Percentiles rank a stretch among this genome's conserved stretches.
Evolutionary conservation across 805 yeast species (phyloP).

Genomic region (Sungouiozyma ichnusensis): DNA sequence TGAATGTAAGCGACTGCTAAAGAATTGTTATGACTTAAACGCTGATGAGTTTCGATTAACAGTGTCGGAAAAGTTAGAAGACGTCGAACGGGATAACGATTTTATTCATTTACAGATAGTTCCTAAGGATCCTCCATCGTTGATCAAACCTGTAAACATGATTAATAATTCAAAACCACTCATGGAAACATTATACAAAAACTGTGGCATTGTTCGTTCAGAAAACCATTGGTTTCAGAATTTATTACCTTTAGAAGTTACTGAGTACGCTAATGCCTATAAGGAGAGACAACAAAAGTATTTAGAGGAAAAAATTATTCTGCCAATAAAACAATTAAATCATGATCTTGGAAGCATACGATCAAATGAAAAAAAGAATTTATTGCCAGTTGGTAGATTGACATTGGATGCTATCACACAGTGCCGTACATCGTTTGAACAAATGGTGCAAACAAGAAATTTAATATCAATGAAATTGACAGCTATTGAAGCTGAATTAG

Average conservation of each 20-base stretch:
- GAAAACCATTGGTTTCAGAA: conserved; percentile 39
- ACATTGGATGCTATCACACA: conserved; percentile 1
- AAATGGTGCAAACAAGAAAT: conserved; percentile 17
- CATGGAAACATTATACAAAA: conserved; percentile 2
- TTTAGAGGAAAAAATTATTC: conserved; percentile 34
- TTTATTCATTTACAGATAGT: conserved; percentile 61
- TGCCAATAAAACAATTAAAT: conserved; percentile 41
- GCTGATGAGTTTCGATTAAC: conserved; percentile 32
- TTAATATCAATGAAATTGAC: conserved; percentile 32
- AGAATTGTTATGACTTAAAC: conserved; percentile 19
- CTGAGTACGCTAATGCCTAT: conserved; percentile 58
- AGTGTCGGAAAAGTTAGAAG: conserved; percentile 35
- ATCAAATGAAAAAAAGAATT: neutral
- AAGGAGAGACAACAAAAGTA: conserved; percentile 52
- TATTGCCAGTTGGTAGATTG: neutral
- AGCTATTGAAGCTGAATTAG: conserved; percentile 38
- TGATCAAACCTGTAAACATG: conserved; percentile 41
- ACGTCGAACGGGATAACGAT: conserved; percentile 72
- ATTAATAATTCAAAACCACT: conserved; percentile 32
- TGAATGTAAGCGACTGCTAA: neutral
- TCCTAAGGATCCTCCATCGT: conserved; percentile 39
- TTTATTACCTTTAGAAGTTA: conserved; percentile 54
- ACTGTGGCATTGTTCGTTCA: neutral
- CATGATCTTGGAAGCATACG: conserved; percentile 13
- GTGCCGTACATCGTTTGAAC: neutral